A percentile compares a stretch with the other conserved stretches of the same genome.
phyloP scores from a whole-genome alignment of 2,329 filamentous ascomycete species.

The Aspergillus sp. region DNA sequence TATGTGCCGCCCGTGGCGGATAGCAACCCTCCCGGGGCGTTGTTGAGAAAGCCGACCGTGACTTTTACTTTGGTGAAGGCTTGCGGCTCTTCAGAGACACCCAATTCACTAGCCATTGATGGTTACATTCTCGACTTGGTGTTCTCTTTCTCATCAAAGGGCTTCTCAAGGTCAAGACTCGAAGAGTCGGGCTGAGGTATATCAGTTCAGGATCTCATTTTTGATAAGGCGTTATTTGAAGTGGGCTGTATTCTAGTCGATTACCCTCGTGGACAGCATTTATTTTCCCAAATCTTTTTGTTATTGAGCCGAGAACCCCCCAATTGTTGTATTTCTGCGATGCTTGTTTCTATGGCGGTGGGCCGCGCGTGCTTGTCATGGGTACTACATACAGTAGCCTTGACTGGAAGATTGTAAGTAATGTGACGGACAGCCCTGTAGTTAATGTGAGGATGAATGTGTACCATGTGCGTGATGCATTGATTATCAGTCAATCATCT shows the following conservation, averaged over 20 bases:
- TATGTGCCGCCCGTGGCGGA: background rate
- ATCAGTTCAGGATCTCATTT: constrained; percentile 16
- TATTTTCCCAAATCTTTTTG: constrained; percentile 8
- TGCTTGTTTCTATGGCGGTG: constrained; percentile 18
- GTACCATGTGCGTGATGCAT: constrained; percentile 13
- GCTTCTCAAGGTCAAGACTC: background rate
- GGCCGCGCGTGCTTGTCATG: constrained; percentile 3
- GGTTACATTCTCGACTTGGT: background rate
- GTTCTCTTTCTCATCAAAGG: background rate
- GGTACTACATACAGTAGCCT: constrained; percentile 5
- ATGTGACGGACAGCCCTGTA: constrained; percentile 25
- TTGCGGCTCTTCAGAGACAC: background rate
- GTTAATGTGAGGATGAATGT: constrained; percentile 33
- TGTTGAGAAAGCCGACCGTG: background rate
- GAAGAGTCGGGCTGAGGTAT: constrained; percentile 11
- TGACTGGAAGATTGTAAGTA: constrained; percentile 22
- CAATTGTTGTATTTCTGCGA: constrained; percentile 13
- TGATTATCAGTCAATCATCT: no score
- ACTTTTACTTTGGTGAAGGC: background rate
- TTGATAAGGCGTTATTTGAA: constrained; percentile 25
- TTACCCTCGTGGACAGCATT: constrained; percentile 16
- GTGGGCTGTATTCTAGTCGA: constrained; percentile 16
- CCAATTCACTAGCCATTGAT: background rate
- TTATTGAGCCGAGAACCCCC: constrained; percentile 12
- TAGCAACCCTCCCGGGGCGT: background rate